phyloP scores from a whole-genome alignment of 2,329 filamentous ascomycete species.

The Tricladium varicosporioides region DNA sequence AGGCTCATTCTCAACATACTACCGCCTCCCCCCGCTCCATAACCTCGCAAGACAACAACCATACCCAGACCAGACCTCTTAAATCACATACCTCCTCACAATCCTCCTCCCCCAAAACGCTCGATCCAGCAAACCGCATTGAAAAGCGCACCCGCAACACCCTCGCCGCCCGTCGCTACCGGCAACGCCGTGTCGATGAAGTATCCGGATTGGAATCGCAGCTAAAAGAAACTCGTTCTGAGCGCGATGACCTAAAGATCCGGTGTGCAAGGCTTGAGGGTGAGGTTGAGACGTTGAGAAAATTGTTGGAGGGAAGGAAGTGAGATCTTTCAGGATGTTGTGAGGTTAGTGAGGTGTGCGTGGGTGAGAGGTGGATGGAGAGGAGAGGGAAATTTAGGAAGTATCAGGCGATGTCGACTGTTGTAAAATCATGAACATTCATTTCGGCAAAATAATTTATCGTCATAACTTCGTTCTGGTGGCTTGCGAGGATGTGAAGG shows the following conservation, averaged over 20 bases:
- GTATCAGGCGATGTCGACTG: slow-evolving; percentile 26
- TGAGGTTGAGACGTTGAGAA: slow-evolving; percentile 58
- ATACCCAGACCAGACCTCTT: not conserved
- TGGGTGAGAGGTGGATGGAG: not conserved
- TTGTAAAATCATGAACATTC: slow-evolving; percentile 14
- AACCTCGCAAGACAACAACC: not conserved
- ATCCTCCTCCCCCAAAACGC: slow-evolving; percentile 1
- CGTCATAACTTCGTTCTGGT: slow-evolving; percentile 8
- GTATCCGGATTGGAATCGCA: slow-evolving; percentile 60
- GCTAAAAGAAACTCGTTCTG: slow-evolving; percentile 55
- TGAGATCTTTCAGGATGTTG: not conserved
- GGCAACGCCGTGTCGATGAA: slow-evolving; percentile 68
- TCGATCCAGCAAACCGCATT: slow-evolving; percentile 12
- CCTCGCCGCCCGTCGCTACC: slow-evolving; percentile 68
- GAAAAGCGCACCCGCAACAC: slow-evolving; percentile 66
- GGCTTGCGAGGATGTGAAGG: not conserved
- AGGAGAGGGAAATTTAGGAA: not conserved
- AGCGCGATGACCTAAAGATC: slow-evolving; percentile 62
- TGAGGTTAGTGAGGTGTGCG: not conserved
- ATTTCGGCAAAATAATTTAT: slow-evolving; percentile 28
- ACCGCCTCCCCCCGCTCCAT: not conserved
- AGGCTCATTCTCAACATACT: not conserved
- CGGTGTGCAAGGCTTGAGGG: slow-evolving; percentile 63
- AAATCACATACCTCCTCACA: not conserved
- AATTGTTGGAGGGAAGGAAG: not conserved